Base-by-base conservation (phyloP, 345 rosid species). In the Zanthoxylum bungeanum region DNA sequence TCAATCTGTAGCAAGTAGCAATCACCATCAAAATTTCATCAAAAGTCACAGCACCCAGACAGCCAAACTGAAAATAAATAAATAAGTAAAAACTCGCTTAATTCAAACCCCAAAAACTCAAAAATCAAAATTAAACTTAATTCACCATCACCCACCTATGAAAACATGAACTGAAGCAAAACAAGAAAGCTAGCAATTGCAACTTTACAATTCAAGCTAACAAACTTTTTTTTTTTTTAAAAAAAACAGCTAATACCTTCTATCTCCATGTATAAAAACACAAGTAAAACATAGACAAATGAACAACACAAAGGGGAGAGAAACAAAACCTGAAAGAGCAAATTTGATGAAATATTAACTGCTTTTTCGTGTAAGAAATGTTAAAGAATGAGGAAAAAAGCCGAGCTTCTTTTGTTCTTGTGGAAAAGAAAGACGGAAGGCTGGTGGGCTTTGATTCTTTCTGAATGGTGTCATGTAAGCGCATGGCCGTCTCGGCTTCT, bases 101-200 rank as follows among this genome's bases (percentile, higher is more conserved):
- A 66, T 57, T 47, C 36, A 73, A 68, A 53, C 42, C 52, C 63
- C 53, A 42, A 53, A 62, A 62, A 50, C 58, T 51, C 47, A 56
- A n/a, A n/a, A n/a, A n/a, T n/a, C n/a, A n/a, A 37, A 46, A 24
- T 9, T 69, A 14, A 75, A 51, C 73, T 33, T 30, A 66, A 70
- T 70, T 60, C 69, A 39, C 60, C 34, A 34, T 21, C 11, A 68
- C 79, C 73, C 74, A 77, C 46, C 56, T 73, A 63, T 52, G 59
- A 80, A 71, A 78, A 28, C 44, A 69, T 16, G 52, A 61, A 72
- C 60, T 2, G 70, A 76, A 73, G 5, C 64, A n/a, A 44, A 78
- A 66, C 60, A 76, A 70, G 59, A 28, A 22, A 21, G 0, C 60
- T 61, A 75, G 30, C 34, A 44, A 25, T 56, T 36, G 19, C 68